A percentile compares a stretch with the other conserved stretches of the same genome.
These are phyloP conservation scores for Populus hybrid DNA, from an alignment of 441 rosid species.

Conservation along the genomic window DNA sequence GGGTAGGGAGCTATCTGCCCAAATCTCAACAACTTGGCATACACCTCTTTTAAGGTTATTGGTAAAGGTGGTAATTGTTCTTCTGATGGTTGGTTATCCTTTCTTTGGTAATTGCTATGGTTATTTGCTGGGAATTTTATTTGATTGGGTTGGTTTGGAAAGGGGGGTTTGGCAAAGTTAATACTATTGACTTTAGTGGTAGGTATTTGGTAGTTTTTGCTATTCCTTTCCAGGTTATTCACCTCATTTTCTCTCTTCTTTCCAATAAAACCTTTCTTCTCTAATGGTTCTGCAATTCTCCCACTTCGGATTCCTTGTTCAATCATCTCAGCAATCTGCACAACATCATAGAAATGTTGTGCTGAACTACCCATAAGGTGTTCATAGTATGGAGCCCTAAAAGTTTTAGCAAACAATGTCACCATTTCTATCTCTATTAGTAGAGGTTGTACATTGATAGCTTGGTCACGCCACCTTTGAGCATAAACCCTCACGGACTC, in stretches of 20 bases:
- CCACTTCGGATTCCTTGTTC: neutral
- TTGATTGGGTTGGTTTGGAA: neutral
- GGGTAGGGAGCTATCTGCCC: neutral
- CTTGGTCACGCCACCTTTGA: too few relatives aligned
- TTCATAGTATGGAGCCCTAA: too few relatives aligned
- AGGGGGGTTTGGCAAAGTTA: neutral
- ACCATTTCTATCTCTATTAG: too few relatives aligned
- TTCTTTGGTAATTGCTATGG: neutral
- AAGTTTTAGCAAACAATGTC: too few relatives aligned
- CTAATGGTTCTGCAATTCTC: fast-evolving
- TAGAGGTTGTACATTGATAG: too few relatives aligned
- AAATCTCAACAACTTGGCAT: neutral
- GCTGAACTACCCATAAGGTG: neutral
- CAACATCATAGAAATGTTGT: fast-evolving
- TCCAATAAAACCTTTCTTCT: fast-evolving
- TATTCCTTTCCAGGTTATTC: neutral
- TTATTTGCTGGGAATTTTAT: neutral
- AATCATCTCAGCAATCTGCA: neutral
- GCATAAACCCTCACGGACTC: too few relatives aligned
- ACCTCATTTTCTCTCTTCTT: neutral
- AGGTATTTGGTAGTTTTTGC: neutral
- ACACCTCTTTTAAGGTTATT: neutral
- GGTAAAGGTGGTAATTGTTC: neutral
- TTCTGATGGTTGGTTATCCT: neutral
- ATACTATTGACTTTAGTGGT: fast-evolving